These are phyloP conservation scores for Megacollybia platyphylla DNA, from an alignment of 1,284 basidiomycete genomes.

Conservation along the genomic window DNA sequence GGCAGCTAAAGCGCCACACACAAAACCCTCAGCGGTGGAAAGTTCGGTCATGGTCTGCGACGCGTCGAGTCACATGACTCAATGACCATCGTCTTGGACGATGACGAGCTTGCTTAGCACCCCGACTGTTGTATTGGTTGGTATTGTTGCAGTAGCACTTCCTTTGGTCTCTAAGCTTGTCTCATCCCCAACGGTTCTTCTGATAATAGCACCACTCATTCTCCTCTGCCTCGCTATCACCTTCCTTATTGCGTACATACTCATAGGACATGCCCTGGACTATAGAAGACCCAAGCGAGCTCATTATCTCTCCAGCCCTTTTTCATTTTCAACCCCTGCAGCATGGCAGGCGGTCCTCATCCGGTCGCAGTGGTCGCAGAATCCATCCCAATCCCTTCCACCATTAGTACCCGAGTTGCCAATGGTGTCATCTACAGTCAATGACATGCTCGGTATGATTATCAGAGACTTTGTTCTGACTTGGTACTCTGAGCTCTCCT, in stretches of 20 bases:
- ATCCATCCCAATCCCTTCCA: conserved; percentile 46
- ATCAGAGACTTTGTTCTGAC: conserved; percentile 73
- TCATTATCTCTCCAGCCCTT: conserved; percentile 43
- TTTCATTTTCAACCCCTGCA: conserved; percentile 79
- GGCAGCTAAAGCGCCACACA: conserved; percentile 81
- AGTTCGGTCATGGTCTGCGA: no score
- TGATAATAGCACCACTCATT: conserved; percentile 51
- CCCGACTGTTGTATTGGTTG: conserved; percentile 38
- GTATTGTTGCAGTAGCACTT: conserved; percentile 35
- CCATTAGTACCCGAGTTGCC: conserved; percentile 50
- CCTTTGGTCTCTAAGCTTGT: conserved; percentile 40
- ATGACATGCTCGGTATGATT: conserved; percentile 69
- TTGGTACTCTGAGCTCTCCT: conserved; percentile 80
- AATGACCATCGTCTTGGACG: conserved; percentile 8
- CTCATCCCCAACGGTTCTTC: conserved; percentile 50
- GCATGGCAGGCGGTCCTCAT: conserved; percentile 84
- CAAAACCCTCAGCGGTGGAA: conserved; percentile 67
- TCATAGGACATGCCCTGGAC: conserved; percentile 47
- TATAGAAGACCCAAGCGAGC: conserved; percentile 17
- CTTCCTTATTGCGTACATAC: conserved; percentile 40
- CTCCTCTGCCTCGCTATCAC: conserved; percentile 33
- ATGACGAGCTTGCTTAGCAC: conserved; percentile 22
- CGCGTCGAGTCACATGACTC: background rate
- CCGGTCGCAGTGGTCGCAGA: conserved; percentile 74
- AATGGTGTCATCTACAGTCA: conserved; percentile 53